phyloP scores from a whole-genome alignment of 2,329 filamentous ascomycete species.

The Metarhizium brunneum region DNA sequence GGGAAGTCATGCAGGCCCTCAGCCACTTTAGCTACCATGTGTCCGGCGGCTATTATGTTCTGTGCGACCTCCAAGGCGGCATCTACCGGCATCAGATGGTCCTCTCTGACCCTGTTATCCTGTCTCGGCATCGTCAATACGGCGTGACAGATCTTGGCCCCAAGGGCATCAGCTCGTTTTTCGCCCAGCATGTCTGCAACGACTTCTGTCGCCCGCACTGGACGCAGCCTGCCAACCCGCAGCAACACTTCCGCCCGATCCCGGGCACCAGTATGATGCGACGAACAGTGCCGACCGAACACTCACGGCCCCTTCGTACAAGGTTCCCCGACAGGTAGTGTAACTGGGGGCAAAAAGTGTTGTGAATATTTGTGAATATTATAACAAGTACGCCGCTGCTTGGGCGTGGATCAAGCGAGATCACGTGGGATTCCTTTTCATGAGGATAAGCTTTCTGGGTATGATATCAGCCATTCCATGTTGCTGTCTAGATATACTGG shows the following conservation, averaged over 20 bases:
- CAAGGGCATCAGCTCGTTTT: slow-evolving; percentile 29
- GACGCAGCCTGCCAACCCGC: slow-evolving; percentile 4
- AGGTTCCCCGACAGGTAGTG: not conserved
- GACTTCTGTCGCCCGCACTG: slow-evolving; percentile 17
- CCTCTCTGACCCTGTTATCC: slow-evolving; percentile 31
- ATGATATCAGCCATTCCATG: too few species aligned
- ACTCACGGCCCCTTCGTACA: not conserved
- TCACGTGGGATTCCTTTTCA: too few species aligned
- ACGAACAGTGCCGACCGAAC: slow-evolving; percentile 1
- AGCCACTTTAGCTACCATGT: slow-evolving; percentile 34
- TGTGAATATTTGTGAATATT: too few species aligned
- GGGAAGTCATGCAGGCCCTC: slow-evolving; percentile 30
- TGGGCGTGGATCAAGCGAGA: too few species aligned
- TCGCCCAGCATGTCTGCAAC: slow-evolving; percentile 26
- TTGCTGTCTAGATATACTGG: too few species aligned
- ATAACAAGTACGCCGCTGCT: too few species aligned
- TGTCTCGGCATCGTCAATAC: slow-evolving; percentile 26
- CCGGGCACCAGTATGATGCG: slow-evolving; percentile 8
- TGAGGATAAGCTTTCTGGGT: too few species aligned
- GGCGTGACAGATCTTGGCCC: slow-evolving; percentile 29
- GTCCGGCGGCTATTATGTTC: slow-evolving; percentile 24
- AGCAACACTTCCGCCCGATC: slow-evolving; percentile 2
- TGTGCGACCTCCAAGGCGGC: slow-evolving; percentile 34
- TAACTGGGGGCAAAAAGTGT: too few species aligned
- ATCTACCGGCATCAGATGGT: slow-evolving; percentile 24